These are phyloP conservation scores for Persicaria maculosa DNA, from an alignment of 148 eudicot species.

Conservation along the genomic window DNA sequence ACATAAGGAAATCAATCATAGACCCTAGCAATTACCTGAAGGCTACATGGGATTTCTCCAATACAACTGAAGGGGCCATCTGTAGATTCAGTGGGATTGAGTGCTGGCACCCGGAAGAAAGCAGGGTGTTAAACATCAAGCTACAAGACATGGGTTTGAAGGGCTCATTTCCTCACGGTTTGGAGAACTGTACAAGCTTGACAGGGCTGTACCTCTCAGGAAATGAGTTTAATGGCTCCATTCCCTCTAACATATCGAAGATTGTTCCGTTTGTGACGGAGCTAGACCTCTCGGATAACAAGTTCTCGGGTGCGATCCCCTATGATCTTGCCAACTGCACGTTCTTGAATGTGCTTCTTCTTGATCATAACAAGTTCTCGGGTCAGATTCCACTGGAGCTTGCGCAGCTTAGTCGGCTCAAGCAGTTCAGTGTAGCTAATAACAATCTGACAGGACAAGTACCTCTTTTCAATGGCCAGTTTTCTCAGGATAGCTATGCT, in stretches of 20 bases:
- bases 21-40: slow-evolving; percentile 29
- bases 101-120: slow-evolving; percentile 44
- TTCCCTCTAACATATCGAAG: slow-evolving; percentile 30
- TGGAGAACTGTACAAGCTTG: slow-evolving; percentile 28
- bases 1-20: slow-evolving; percentile 15
- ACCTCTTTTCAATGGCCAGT: slow-evolving; percentile 13
- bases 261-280: slow-evolving; percentile 18
- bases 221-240: slow-evolving; percentile 25
- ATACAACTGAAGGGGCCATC: slow-evolving; percentile 34
- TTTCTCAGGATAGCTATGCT: slow-evolving; percentile 19
- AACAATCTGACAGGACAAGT: slow-evolving; percentile 33
- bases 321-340: slow-evolving; percentile 23
- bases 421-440: slow-evolving; percentile 27
- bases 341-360: slow-evolving; percentile 29
- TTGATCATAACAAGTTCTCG: slow-evolving; percentile 25
- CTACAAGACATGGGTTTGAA: slow-evolving; percentile 31
- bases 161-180: slow-evolving; percentile 33
- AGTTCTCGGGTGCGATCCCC: slow-evolving; percentile 32
- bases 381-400: slow-evolving; percentile 34
- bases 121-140: slow-evolving; percentile 32
- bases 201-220: slow-evolving; percentile 33
- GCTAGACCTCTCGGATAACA: slow-evolving; percentile 30
- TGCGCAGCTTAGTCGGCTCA: slow-evolving; percentile 27
- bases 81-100: slow-evolving; percentile 34
- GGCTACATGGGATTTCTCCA: slow-evolving; percentile 33